Conservation (phyloP, 2,329 filamentous ascomycete genomes). For the Epicoccum nigrum region DNA sequence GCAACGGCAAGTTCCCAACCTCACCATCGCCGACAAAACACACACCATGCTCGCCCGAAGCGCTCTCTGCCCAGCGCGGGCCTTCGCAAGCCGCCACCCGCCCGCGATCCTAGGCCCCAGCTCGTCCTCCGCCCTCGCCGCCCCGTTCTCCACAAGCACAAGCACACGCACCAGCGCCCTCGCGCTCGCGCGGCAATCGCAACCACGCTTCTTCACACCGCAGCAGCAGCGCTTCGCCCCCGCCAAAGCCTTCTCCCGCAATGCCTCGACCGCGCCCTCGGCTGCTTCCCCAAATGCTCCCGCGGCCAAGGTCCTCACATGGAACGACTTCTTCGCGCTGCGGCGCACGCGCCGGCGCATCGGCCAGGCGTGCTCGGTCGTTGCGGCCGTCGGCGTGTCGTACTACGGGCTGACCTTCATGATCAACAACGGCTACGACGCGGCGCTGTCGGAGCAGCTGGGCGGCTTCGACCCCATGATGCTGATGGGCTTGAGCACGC, state of each 20-base stretch:
- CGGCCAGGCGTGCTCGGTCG: constrained; percentile 77
- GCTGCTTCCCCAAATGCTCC: constrained; percentile 17
- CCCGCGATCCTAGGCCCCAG: constrained; percentile 32
- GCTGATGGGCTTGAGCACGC: constrained; percentile 78
- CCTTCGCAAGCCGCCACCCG: constrained; percentile 37
- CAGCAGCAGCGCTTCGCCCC: constrained; percentile 1
- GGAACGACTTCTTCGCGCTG: constrained; percentile 92
- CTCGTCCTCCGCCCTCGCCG: constrained; percentile 21
- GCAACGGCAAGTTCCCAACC: not conserved
- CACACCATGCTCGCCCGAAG: constrained; percentile 41
- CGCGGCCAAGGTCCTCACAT: constrained; percentile 55
- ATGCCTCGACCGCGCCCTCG: constrained; percentile 31
- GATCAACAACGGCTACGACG: constrained; percentile 73
- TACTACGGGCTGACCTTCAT: constrained; percentile 69
- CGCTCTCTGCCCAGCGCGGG: constrained; percentile 40
- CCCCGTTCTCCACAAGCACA: constrained; percentile 36
- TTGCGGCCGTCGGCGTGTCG: constrained; percentile 68
- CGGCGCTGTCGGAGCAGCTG: constrained; percentile 67
- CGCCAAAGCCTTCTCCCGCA: constrained; percentile 22
- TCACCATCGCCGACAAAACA: constrained; percentile 1
- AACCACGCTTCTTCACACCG: constrained; percentile 19
- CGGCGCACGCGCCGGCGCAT: constrained; percentile 84
- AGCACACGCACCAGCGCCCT: constrained; percentile 34
- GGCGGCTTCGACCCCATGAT: constrained; percentile 89
- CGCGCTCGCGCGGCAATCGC: constrained; percentile 25